These are phyloP conservation scores for Silene noctiflora DNA, from an alignment of 179 eudicot genomes.

Conservation along the genomic window DNA sequence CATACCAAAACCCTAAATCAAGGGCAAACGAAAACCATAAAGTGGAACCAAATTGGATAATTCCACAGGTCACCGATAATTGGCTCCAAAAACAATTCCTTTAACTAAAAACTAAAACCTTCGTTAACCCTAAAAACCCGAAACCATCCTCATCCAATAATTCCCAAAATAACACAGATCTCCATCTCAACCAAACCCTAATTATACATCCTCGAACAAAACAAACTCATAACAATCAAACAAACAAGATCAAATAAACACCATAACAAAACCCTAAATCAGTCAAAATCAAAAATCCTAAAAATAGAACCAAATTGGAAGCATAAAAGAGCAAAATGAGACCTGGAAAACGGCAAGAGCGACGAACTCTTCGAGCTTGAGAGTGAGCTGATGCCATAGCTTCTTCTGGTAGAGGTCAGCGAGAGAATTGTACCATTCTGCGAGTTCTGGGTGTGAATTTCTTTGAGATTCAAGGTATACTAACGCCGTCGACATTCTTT, in stretches of 20 bases:
- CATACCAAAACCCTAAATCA: background rate
- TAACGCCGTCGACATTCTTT: constrained; percentile 41
- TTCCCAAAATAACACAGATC: background rate
- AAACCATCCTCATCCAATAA: background rate
- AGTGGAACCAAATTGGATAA: background rate
- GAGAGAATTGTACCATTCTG: constrained; percentile 73
- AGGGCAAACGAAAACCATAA: background rate
- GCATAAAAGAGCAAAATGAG: background rate
- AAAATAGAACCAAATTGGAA: no score
- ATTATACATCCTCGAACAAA: background rate
- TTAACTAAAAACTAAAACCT: background rate
- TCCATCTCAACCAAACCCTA: constrained; percentile 16
- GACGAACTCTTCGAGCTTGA: constrained; percentile 82
- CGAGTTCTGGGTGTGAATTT: constrained; percentile 69
- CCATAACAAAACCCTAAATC: background rate
- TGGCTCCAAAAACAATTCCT: background rate
- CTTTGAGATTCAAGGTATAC: constrained; percentile 65
- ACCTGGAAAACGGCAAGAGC: constrained; percentile 89
- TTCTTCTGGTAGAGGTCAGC: constrained; percentile 92
- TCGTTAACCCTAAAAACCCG: background rate
- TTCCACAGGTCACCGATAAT: background rate
- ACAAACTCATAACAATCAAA: background rate
- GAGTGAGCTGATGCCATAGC: constrained; percentile 96
- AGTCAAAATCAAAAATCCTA: background rate
- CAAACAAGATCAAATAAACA: background rate